These are phyloP conservation scores for Aureobasidium sp. DNA, from an alignment of 2,329 filamentous ascomycete species.

Conservation along the genomic window DNA sequence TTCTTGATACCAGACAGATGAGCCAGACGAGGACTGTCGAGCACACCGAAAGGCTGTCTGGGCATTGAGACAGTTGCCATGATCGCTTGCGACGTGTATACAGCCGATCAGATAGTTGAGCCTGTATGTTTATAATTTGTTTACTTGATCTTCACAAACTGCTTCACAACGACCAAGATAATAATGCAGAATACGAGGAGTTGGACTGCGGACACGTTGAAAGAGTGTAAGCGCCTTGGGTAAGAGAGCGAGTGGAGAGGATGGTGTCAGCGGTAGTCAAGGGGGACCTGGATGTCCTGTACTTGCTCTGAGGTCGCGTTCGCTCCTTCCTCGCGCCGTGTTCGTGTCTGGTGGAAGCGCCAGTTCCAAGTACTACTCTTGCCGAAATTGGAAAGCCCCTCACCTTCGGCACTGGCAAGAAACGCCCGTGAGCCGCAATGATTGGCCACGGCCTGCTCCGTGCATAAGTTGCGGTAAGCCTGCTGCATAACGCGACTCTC, in stretches of 20 bases:
- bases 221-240: slow-evolving; percentile 8
- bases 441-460: background rate
- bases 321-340: slow-evolving; percentile 5
- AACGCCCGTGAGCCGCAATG: background rate
- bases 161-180: slow-evolving; percentile 2
- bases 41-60: slow-evolving; percentile 68
- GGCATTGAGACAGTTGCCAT: slow-evolving; percentile 26
- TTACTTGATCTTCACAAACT: background rate
- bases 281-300: slow-evolving; percentile 6
- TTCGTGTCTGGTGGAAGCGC: background rate
- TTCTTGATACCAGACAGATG: slow-evolving; percentile 70
- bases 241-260: background rate
- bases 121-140: slow-evolving; percentile 3
- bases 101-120: background rate
- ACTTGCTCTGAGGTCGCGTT: slow-evolving; percentile 7
- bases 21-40: slow-evolving; percentile 63
- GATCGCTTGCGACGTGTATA: slow-evolving; percentile 2
- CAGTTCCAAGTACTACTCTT: slow-evolving; percentile 4
- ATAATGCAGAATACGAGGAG: background rate
- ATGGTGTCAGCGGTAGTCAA: slow-evolving; percentile 1
- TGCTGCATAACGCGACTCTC: background rate
- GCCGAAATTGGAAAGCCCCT: slow-evolving; percentile 1
- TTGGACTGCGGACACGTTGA: background rate
- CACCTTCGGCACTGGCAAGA: background rate
- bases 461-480: slow-evolving; percentile 3